Evolutionary conservation across 257 asterid species (phyloP).

Genomic region (Penstemon barbatus): DNA sequence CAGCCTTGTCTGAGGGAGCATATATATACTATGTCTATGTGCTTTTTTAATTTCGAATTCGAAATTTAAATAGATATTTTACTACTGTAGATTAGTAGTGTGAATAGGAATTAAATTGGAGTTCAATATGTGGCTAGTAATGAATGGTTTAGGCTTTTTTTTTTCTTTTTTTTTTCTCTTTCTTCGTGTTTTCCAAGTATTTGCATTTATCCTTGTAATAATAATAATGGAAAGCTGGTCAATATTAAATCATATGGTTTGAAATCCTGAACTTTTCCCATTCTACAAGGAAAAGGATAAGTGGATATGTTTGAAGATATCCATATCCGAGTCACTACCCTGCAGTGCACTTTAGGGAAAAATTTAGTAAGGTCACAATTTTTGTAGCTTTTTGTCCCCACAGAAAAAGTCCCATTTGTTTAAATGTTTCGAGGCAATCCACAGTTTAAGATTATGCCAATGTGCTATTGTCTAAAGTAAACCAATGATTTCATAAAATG

Average conservation of each 20-base stretch:
- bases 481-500: too few relatives aligned
- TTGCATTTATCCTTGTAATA: neutral
- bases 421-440: neutral
- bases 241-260: constrained; percentile 31
- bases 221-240: constrained; percentile 12
- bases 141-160: neutral
- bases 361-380: constrained; percentile 15
- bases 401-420: neutral
- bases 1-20: neutral
- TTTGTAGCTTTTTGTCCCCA: constrained; percentile 31
- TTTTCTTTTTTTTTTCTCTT: neutral
- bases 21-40: neutral
- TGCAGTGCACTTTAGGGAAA: constrained; percentile 22
- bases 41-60: neutral
- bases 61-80: neutral
- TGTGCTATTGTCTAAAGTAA: neutral
- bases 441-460: constrained; percentile 7
- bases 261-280: constrained; percentile 17
- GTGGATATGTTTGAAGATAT: constrained; percentile 37
- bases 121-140: constrained; percentile 34
- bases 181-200: neutral
- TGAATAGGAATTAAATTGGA: neutral
- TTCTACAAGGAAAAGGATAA: constrained; percentile 40
- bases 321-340: constrained; percentile 62
- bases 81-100: neutral